These are phyloP conservation scores for Talaromyces rugulosus DNA, from an alignment of 2,329 filamentous ascomycete species.

Conservation along the genomic window DNA sequence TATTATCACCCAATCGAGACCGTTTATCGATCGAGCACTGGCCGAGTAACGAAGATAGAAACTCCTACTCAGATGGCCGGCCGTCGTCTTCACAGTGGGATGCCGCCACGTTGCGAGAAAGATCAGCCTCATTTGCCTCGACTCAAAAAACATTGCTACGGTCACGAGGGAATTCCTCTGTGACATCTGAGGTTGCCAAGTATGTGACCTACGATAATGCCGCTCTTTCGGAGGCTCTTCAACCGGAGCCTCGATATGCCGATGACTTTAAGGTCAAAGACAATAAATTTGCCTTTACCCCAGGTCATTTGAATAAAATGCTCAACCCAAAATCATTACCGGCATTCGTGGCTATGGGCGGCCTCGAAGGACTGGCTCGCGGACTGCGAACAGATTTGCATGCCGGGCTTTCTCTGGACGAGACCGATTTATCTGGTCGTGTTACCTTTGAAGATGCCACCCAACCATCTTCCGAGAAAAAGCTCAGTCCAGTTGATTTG, in stretches of 20 bases:
- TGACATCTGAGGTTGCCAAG: constrained; percentile 18
- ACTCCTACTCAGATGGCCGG: not conserved
- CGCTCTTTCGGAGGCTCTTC: constrained; percentile 56
- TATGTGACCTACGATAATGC: constrained; percentile 32
- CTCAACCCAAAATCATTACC: constrained; percentile 83
- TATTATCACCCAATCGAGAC: not conserved
- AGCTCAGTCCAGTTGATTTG: constrained; percentile 12
- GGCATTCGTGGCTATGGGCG: constrained; percentile 77
- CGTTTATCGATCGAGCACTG: not conserved
- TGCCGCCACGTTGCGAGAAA: not conserved
- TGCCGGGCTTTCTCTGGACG: constrained; percentile 72
- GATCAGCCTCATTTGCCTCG: not conserved
- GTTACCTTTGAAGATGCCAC: constrained; percentile 71
- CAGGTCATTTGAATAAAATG: constrained; percentile 77
- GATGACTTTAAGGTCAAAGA: constrained; percentile 69
- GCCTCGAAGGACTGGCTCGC: constrained; percentile 71
- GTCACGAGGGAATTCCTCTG: constrained; percentile 31
- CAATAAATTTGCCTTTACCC: constrained; percentile 72
- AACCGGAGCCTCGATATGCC: constrained; percentile 71
- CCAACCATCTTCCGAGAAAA: not conserved
- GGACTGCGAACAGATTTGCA: constrained; percentile 70
- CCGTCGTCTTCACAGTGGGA: constrained; percentile 1
- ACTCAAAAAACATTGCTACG: constrained; percentile 28
- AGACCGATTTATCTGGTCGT: constrained; percentile 59
- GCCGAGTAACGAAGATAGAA: not conserved